Evolutionary conservation across 805 yeast genomes (phyloP).

Genomic region (Saturnispora serradocipensis): DNA sequence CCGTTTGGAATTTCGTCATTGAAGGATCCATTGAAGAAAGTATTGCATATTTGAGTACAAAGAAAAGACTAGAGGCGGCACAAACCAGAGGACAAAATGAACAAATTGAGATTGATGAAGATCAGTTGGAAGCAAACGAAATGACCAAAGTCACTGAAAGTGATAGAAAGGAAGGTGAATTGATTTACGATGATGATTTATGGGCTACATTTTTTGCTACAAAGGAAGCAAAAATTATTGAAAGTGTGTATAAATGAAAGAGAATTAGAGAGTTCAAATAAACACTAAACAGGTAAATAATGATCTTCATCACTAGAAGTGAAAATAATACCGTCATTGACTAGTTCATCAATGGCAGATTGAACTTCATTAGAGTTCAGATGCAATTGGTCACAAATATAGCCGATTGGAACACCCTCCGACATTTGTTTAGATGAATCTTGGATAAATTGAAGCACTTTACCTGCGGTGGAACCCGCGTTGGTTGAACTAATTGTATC

Average conservation of each 20-base stretch:
- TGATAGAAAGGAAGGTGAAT: constrained; percentile 47
- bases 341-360: constrained; percentile 41
- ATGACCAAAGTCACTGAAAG: constrained; percentile 42
- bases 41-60: constrained; percentile 59
- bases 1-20: constrained; percentile 88
- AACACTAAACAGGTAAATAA: constrained; percentile 40
- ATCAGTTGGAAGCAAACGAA: constrained; percentile 46
- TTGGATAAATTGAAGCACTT: constrained; percentile 39
- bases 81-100: constrained; percentile 17
- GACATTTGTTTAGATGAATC: constrained; percentile 47
- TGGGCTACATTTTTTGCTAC: constrained; percentile 53
- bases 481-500: constrained; percentile 16
- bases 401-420: constrained; percentile 67
- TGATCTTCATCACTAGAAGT: constrained; percentile 61
- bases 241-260: constrained; percentile 9
- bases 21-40: constrained; percentile 83
- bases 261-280: not conserved
- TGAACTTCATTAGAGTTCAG: constrained; percentile 41
- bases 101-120: constrained; percentile 24
- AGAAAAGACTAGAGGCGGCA: constrained; percentile 42
- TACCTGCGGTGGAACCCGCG: constrained; percentile 17
- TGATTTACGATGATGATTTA: constrained; percentile 47
- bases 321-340: constrained; percentile 62
- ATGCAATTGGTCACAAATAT: constrained; percentile 49
- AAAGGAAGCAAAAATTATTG: constrained; percentile 18